Evolutionary conservation across 192 early-diverging fungal genomes (phyloP).

Genomic region (Entophlyctis helioformis): DNA sequence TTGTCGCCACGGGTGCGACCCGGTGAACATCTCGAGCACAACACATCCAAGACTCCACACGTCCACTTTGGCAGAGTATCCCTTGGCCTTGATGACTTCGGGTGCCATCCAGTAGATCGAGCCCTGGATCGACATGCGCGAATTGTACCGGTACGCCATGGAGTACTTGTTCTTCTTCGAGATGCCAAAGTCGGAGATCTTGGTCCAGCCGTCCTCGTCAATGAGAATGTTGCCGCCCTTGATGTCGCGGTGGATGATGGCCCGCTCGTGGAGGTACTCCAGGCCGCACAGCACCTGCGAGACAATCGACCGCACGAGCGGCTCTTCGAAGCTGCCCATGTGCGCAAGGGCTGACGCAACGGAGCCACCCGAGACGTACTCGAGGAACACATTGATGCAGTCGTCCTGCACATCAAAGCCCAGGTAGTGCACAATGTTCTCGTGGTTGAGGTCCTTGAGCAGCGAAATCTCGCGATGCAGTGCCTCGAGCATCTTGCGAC

Average conservation of each 20-base stretch:
- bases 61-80: constrained; percentile 77
- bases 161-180: constrained; percentile 73
- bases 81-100: constrained; percentile 86
- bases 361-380: constrained; percentile 97
- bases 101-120: constrained; percentile 99
- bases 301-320: constrained; percentile 71
- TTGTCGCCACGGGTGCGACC: constrained; percentile 69
- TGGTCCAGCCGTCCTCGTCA: constrained; percentile 83
- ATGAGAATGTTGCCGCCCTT: constrained; percentile 88
- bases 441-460: constrained; percentile 82
- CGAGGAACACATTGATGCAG: constrained; percentile 84
- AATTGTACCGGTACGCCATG: constrained; percentile 28
- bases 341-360: constrained; percentile 72
- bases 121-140: constrained; percentile 73
- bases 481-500: constrained; percentile 63
- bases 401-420: constrained; percentile 68
- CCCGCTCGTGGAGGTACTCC: constrained; percentile 84
- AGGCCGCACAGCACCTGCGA: constrained; percentile 86
- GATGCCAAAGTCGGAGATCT: constrained; percentile 99
- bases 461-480: constrained; percentile 82
- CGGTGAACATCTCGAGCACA: constrained; percentile 98
- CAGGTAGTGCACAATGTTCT: constrained; percentile 93
- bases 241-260: constrained; percentile 97
- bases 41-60: constrained; percentile 76
- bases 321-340: constrained; percentile 81